phyloP scores from a whole-genome alignment of 495 filamentous ascomycete genomes.

The Aspergillus nanangensis region DNA sequence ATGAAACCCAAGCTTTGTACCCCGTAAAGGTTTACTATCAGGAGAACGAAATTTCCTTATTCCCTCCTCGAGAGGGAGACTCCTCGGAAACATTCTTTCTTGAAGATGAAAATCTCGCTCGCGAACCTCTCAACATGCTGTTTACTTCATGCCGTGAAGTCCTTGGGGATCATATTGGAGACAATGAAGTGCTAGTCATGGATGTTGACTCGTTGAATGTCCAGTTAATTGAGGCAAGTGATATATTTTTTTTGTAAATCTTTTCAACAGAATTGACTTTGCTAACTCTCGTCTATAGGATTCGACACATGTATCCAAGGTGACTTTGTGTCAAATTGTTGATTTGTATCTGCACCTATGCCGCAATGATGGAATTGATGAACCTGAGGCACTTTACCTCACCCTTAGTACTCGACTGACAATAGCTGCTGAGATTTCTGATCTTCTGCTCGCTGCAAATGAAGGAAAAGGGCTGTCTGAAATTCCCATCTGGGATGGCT shows the following conservation, averaged over 20 bases:
- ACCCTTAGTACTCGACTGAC: constrained; percentile 43
- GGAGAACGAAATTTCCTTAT: constrained; percentile 64
- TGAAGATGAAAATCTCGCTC: constrained; percentile 57
- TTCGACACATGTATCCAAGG: constrained; percentile 31
- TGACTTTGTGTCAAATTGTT: constrained; percentile 53
- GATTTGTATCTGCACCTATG: constrained; percentile 54
- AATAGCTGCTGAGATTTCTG: constrained; percentile 39
- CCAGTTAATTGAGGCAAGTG: constrained; percentile 69
- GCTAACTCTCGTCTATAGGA: constrained; percentile 39
- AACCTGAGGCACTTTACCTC: constrained; percentile 53
- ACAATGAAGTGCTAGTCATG: constrained; percentile 66
- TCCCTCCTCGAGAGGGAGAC: constrained; percentile 60
- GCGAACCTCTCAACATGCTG: constrained; percentile 53
- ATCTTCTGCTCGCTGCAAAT: constrained; percentile 45
- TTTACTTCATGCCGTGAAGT: constrained; percentile 61
- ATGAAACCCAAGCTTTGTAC: constrained; percentile 28
- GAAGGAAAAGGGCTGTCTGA: constrained; percentile 59
- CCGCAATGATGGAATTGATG: constrained; percentile 53
- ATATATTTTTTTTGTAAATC: constrained; percentile 30
- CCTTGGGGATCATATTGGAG: constrained; percentile 59
- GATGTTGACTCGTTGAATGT: constrained; percentile 64
- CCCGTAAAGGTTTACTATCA: constrained; percentile 61
- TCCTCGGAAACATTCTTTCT: constrained; percentile 71
- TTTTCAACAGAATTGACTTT: constrained; percentile 11
- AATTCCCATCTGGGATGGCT: constrained; percentile 37